These are phyloP conservation scores for Vaccinium macrocarpon DNA, from an alignment of 148 eudicot genomes.

Conservation along the genomic window DNA sequence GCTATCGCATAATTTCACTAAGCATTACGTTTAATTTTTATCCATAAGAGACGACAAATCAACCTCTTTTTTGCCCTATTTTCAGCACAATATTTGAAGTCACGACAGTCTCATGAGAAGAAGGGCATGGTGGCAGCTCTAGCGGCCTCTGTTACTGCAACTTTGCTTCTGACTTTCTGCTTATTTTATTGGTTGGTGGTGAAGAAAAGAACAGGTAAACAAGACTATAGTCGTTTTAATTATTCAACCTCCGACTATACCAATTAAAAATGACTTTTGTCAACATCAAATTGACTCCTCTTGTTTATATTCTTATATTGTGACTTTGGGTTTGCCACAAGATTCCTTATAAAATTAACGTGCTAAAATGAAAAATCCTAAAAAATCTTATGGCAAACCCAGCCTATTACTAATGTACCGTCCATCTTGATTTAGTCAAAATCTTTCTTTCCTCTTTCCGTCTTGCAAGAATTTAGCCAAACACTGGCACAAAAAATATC, in stretches of 20 bases:
- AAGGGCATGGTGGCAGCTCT: conserved; percentile 8
- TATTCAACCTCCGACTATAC: too few relatives aligned
- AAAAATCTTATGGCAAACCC: too few relatives aligned
- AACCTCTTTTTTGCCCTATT: not conserved
- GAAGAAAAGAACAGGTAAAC: conserved; percentile 39
- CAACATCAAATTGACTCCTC: too few relatives aligned
- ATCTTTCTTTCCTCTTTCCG: not conserved
- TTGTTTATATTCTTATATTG: too few relatives aligned
- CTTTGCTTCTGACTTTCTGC: conserved; percentile 16
- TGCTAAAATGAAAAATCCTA: too few relatives aligned
- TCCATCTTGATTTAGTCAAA: not conserved
- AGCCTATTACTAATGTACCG: not conserved
- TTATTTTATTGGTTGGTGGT: conserved; percentile 18
- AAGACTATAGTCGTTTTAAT: too few relatives aligned
- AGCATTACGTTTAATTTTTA: not conserved
- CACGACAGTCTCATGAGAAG: not conserved
- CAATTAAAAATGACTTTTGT: too few relatives aligned
- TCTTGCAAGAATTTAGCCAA: not conserved
- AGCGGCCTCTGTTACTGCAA: conserved; percentile 20
- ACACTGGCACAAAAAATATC: too few relatives aligned
- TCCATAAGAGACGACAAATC: not conserved
- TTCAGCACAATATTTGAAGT: conserved; percentile 2
- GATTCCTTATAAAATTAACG: too few relatives aligned
- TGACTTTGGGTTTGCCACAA: too few relatives aligned
- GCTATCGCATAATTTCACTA: too few relatives aligned